Conservation (phyloP, 106 monocot species). For the Xerophyta viscosa region DNA sequence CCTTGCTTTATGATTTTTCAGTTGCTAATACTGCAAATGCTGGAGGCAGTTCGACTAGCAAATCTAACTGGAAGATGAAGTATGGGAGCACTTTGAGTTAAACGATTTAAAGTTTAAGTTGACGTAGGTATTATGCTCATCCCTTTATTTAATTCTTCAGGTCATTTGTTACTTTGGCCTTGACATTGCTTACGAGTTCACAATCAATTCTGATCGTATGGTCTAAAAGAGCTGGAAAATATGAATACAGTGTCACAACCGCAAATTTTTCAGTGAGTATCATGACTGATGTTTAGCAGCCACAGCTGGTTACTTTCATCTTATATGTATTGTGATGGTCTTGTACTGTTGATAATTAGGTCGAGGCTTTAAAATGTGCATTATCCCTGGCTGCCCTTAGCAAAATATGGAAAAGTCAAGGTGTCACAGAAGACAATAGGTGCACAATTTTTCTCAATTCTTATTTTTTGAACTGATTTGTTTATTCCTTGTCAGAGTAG, state of each 20-base stretch:
- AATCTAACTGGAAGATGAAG: too few relatives aligned
- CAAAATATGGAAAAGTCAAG: slow-evolving; percentile 79
- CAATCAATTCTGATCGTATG: slow-evolving; percentile 93
- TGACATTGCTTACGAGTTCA: slow-evolving; percentile 93
- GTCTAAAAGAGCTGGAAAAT: slow-evolving; percentile 96
- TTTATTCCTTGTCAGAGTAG: not conserved
- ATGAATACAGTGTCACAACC: slow-evolving; percentile 93
- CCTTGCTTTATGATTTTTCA: too few relatives aligned
- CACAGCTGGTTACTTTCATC: not conserved
- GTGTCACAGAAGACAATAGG: slow-evolving; percentile 81
- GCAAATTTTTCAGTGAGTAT: slow-evolving; percentile 80
- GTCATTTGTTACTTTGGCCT: slow-evolving; percentile 72
- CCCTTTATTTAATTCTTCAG: too few relatives aligned
- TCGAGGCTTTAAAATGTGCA: slow-evolving; percentile 89
- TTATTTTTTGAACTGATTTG: not conserved
- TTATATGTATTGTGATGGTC: too few relatives aligned
- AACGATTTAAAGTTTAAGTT: too few relatives aligned
- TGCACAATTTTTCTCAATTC: slow-evolving; percentile 5
- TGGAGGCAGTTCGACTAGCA: too few relatives aligned
- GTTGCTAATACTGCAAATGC: too few relatives aligned
- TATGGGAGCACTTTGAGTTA: too few relatives aligned
- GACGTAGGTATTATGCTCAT: too few relatives aligned
- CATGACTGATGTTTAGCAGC: slow-evolving; percentile 1
- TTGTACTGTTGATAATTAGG: slow-evolving; percentile 46
- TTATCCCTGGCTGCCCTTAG: slow-evolving; percentile 72